phyloP scores from a whole-genome alignment of 768 basidiomycete genomes.

The Tylopilus plumbeoviolaceoides region DNA sequence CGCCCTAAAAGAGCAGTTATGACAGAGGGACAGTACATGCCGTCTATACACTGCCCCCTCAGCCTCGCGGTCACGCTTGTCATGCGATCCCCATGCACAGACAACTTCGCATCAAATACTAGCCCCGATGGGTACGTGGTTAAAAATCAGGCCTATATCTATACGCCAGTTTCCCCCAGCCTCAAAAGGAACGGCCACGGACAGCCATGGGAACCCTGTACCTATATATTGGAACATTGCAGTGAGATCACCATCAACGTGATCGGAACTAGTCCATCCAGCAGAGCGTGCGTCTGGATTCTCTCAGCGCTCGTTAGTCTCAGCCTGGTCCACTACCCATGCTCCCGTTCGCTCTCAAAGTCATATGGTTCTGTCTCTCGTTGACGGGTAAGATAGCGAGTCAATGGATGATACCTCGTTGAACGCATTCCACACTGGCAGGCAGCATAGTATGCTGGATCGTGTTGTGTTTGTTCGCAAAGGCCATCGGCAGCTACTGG shows the following conservation, averaged over 20 bases:
- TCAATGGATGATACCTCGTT: neutral
- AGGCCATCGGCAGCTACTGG: conserved; percentile 44
- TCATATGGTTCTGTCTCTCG: conserved; percentile 56
- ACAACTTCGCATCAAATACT: neutral
- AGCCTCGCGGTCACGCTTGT: no score
- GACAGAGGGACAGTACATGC: neutral
- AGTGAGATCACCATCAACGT: neutral
- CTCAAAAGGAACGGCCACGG: neutral
- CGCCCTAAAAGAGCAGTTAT: neutral
- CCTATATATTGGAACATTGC: neutral
- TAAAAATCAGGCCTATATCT: neutral
- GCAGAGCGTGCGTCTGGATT: neutral
- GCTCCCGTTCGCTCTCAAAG: conserved; percentile 54
- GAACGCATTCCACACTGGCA: conserved; percentile 24
- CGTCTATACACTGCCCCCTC: neutral
- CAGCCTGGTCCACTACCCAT: conserved; percentile 27
- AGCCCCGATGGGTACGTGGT: neutral
- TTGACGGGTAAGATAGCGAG: conserved; percentile 39
- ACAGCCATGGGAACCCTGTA: neutral
- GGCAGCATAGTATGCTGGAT: conserved; percentile 51
- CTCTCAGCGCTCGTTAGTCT: neutral
- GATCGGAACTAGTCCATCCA: neutral
- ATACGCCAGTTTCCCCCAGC: neutral
- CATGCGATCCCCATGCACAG: neutral
- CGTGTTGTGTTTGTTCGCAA: conserved; percentile 43